Evolutionary conservation across 2,329 filamentous ascomycete genomes (phyloP), one percentile per base, ranked within the genome.

Genomic region (Alternaria viburni): DNA sequence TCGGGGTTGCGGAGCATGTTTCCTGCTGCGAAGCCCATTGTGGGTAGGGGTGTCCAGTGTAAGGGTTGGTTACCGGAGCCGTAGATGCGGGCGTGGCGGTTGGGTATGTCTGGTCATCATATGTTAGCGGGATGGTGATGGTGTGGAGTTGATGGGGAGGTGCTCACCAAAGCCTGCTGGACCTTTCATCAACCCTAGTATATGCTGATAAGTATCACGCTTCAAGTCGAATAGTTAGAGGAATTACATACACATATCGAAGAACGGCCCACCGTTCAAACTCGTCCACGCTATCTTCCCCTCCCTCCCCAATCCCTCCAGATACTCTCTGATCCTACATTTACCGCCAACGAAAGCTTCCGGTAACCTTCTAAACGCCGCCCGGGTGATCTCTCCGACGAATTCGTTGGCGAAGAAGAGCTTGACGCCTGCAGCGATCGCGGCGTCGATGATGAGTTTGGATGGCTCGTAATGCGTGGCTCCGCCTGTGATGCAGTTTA

Each of bases 401-500:
- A 75, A 80, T 46, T 80, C 77, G 30, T 78, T 76, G 10, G 75
- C 71, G 45, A 79, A 78, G 65, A 69, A 78, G 49, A 78, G 68
- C 8, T 74, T 75, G 5, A 79, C 77, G 4, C 71, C 73, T 6
- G 76, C 77, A 6, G 70, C 71, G 19, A 79, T 58, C 0, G 76
- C 77, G 0, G 77, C 77, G 50, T 80, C 77, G 47, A 78, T 74
- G 61, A 79, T 74, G 25, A 73, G 70, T 45, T 81, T 83, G 66
- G 87, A 86, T 1, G 83, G 72, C 1, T 76, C 75, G 62, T 74
- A 76, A 23, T 82, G 79, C 17, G 80, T 79, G 3, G 77, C 76
- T n/a, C 80, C 79, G 8, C 82, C 83, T 23, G 87, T 78, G 3
- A 83, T 78, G 17, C 81, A 81, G 60, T 75, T 78, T 21, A 90